These are phyloP conservation scores for Podospora comata DNA, from an alignment of 495 filamentous ascomycete genomes.

Conservation along the genomic window DNA sequence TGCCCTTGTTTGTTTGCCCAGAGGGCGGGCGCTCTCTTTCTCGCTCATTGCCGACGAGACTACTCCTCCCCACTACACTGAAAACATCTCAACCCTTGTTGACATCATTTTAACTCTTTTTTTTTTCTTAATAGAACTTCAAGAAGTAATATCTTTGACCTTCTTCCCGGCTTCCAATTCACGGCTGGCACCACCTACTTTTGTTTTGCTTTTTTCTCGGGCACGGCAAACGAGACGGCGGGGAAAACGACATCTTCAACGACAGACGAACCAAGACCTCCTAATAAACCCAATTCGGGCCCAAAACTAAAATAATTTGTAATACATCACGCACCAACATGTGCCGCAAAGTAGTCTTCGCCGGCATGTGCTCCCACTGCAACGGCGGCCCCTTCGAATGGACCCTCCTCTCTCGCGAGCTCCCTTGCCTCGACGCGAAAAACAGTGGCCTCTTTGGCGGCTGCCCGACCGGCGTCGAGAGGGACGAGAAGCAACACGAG, in stretches of 20 bases:
- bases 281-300: not conserved
- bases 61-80: not conserved
- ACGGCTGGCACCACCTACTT: not conserved
- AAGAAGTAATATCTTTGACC: not conserved
- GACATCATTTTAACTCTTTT: not conserved
- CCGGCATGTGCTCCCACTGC: slow-evolving; percentile 35
- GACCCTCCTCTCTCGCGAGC: slow-evolving; percentile 34
- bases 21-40: not conserved
- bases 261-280: too few species aligned
- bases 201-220: too few species aligned
- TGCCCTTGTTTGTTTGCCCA: not conserved
- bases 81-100: not conserved
- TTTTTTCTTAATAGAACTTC: not conserved
- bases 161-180: not conserved
- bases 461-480: slow-evolving; percentile 28
- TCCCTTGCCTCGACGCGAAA: slow-evolving; percentile 39
- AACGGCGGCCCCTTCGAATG: slow-evolving; percentile 23
- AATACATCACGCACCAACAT: slow-evolving; percentile 16
- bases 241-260: too few species aligned
- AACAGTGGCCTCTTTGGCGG: slow-evolving; percentile 35
- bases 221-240: too few species aligned
- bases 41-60: not conserved
- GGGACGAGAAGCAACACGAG: slow-evolving; percentile 36
- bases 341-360: slow-evolving; percentile 37
- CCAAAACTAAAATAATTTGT: not conserved